Evolutionary conservation across 2,329 filamentous ascomycete species (phyloP).

Genomic region (Xylaria sp.): DNA sequence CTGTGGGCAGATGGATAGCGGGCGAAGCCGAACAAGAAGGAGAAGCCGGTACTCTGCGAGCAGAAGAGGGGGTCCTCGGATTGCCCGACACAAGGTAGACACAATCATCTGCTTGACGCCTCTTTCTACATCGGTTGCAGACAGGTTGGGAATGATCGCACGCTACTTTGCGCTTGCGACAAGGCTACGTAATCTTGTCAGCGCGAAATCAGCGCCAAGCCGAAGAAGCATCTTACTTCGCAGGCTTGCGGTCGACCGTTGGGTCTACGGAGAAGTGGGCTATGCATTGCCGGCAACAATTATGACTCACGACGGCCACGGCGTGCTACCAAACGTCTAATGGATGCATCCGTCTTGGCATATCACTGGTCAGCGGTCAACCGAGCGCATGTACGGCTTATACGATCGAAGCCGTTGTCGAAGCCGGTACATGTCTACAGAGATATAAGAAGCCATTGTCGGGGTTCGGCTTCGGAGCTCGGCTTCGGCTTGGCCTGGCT

Average conservation of each 20-base stretch:
- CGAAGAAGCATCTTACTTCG: slow-evolving; percentile 42
- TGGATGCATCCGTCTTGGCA: neutral
- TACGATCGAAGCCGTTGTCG: slow-evolving; percentile 1
- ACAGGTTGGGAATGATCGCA: slow-evolving; percentile 57
- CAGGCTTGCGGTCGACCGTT: slow-evolving; percentile 48
- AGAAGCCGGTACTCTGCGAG: slow-evolving; percentile 24
- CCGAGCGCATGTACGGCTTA: neutral
- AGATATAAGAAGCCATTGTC: slow-evolving; percentile 14
- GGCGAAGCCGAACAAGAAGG: slow-evolving; percentile 23
- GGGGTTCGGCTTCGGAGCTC: slow-evolving; percentile 38
- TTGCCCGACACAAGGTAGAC: slow-evolving; percentile 49
- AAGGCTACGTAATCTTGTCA: slow-evolving; percentile 52
- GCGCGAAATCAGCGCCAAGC: slow-evolving; percentile 21
- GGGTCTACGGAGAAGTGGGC: slow-evolving; percentile 46
- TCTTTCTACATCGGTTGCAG: slow-evolving; percentile 54
- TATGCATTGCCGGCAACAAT: slow-evolving; percentile 28
- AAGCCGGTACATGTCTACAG: slow-evolving; percentile 4
- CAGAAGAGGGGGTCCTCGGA: slow-evolving; percentile 21
- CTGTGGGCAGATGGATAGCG: neutral
- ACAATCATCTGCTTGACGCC: slow-evolving; percentile 50
- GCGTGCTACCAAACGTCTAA: slow-evolving; percentile 2
- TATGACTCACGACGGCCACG: slow-evolving; percentile 32
- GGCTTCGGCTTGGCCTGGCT: slow-evolving; percentile 47
- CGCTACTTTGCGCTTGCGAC: slow-evolving; percentile 56
- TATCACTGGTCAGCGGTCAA: neutral